phyloP scores from a whole-genome alignment of 768 basidiomycete species.

The Tulasnella sp. region DNA sequence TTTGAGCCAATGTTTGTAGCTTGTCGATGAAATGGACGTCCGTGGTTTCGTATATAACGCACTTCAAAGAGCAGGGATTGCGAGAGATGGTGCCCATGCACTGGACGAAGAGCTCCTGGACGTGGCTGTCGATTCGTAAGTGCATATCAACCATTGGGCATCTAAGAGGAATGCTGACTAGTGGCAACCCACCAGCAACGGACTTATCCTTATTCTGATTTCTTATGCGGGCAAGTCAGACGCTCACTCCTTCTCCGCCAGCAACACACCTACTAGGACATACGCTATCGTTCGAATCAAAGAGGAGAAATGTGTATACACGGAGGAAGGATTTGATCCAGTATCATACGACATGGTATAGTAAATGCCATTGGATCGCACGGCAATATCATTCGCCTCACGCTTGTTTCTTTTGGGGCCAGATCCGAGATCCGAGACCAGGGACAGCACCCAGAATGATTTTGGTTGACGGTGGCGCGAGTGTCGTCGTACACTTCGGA shows the following conservation, averaged over 20 bases:
- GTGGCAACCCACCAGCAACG: background rate
- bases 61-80: no score
- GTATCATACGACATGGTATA: slow-evolving; percentile 5
- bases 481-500: slow-evolving; percentile 10
- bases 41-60: no score
- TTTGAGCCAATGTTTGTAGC: background rate
- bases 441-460: slow-evolving; percentile 9
- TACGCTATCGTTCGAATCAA: background rate
- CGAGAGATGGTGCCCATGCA: no score
- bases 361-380: no score
- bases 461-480: slow-evolving; percentile 11
- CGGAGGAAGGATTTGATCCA: background rate
- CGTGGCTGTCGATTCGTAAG: background rate
- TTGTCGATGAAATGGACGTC: no score
- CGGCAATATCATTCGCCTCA: no score
- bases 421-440: slow-evolving; percentile 10
- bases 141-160: background rate
- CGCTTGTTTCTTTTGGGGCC: no score
- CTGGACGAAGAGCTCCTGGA: slow-evolving; percentile 4
- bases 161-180: background rate
- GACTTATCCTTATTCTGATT: slow-evolving; percentile 2
- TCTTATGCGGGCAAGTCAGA: background rate
- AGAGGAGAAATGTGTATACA: background rate
- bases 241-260: background rate
- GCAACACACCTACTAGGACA: slow-evolving; percentile 1